Conservation (phyloP, 1,284 basidiomycete genomes). For the Irpex sp. region DNA sequence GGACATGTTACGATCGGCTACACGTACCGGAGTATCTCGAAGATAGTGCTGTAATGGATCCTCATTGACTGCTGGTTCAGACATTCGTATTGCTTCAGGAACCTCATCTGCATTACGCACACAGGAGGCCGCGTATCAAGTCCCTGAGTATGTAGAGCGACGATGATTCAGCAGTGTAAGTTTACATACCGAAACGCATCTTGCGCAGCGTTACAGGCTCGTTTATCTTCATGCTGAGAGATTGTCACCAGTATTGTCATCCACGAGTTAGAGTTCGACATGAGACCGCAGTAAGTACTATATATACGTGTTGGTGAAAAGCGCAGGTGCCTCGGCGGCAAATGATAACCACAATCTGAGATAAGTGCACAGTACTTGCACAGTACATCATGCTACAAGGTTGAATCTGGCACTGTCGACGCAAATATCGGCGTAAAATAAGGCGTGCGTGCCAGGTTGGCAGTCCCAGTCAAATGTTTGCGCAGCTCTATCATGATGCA, state of each 20-base stretch:
- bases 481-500: too few relatives aligned
- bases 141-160: constrained; percentile 4
- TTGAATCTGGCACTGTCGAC: background rate
- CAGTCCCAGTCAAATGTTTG: too few relatives aligned
- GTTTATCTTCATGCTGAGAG: background rate
- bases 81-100: background rate
- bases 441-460: too few relatives aligned
- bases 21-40: background rate
- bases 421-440: background rate
- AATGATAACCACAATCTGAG: background rate
- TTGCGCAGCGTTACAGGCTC: background rate
- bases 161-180: background rate
- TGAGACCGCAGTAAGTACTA: background rate
- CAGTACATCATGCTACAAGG: background rate
- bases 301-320: background rate
- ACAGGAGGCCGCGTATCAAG: background rate
- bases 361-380: background rate
- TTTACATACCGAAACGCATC: background rate
- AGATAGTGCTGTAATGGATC: background rate
- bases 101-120: constrained; percentile 10
- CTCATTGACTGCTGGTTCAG: background rate
- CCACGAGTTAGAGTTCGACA: background rate
- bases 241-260: background rate
- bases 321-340: background rate
- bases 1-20: background rate